Percentiles rank a stretch among this genome's conserved stretches.
Conservation (phyloP, 768 basidiomycete species). For the Lentinula boryana region DNA sequence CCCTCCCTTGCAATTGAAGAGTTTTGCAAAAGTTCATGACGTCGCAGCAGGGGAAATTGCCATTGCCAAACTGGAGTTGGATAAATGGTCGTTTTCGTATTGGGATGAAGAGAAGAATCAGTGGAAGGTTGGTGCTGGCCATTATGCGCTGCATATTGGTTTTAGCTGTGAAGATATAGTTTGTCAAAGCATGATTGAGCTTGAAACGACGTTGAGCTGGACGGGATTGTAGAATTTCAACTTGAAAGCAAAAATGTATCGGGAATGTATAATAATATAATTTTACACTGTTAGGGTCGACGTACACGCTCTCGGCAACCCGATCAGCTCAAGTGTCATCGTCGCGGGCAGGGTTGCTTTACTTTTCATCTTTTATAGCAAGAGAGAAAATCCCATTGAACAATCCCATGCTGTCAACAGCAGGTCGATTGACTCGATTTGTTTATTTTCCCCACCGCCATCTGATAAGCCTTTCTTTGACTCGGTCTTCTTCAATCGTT, state of each 20-base stretch:
- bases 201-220: slow-evolving; percentile 43
- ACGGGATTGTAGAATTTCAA: slow-evolving; percentile 30
- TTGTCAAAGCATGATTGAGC: slow-evolving; percentile 18
- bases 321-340: not conserved
- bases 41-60: slow-evolving; percentile 39
- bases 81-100: slow-evolving; percentile 65
- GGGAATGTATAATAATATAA: no score
- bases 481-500: not conserved
- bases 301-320: not conserved
- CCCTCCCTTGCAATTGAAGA: slow-evolving; percentile 59
- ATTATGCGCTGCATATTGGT: slow-evolving; percentile 46
- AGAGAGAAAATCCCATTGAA: not conserved
- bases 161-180: slow-evolving; percentile 30
- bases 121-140: slow-evolving; percentile 49
- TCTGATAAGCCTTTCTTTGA: slow-evolving; percentile 9
- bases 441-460: slow-evolving; percentile 4
- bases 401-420: not conserved
- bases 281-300: not conserved
- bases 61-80: slow-evolving; percentile 39
- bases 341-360: not conserved
- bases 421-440: slow-evolving; percentile 5
- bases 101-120: slow-evolving; percentile 42
- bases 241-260: no score
- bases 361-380: not conserved
- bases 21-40: slow-evolving; percentile 53